A percentile compares a stretch with the other conserved stretches of the same genome.
These are phyloP conservation scores for Candida sanyiensis DNA, from an alignment of 805 yeast genomes.

Conservation along the genomic window DNA sequence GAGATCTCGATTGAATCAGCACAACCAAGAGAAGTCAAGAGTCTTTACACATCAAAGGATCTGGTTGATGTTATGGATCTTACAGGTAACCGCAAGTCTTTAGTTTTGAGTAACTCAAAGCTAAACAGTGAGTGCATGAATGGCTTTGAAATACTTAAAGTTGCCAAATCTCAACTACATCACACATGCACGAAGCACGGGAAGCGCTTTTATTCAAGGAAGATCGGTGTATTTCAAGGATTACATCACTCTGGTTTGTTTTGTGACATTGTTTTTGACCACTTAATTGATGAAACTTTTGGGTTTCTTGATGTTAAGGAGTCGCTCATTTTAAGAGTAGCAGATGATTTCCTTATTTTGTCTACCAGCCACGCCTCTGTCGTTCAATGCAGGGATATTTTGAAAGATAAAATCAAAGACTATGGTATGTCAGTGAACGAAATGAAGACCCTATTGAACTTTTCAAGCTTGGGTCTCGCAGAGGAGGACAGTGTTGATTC, in stretches of 20 bases:
- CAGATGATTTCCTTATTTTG: slow-evolving; percentile 81
- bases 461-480: slow-evolving; percentile 14
- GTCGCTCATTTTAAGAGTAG: slow-evolving; percentile 53
- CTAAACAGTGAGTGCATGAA: slow-evolving; percentile 26
- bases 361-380: slow-evolving; percentile 38
- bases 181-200: slow-evolving; percentile 40
- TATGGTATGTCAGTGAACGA: slow-evolving; percentile 27
- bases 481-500: slow-evolving; percentile 4
- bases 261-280: slow-evolving; percentile 69
- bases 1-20: slow-evolving; percentile 20
- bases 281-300: slow-evolving; percentile 38
- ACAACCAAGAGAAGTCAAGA: slow-evolving; percentile 30
- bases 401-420: slow-evolving; percentile 34
- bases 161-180: slow-evolving; percentile 49
- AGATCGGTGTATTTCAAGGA: slow-evolving; percentile 80
- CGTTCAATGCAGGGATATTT: slow-evolving; percentile 23
- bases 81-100: not conserved
- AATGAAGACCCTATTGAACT: slow-evolving; percentile 34
- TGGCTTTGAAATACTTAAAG: slow-evolving; percentile 38
- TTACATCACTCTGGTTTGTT: slow-evolving; percentile 67
- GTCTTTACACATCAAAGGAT: not conserved
- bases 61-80: not conserved
- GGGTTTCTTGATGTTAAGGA: slow-evolving; percentile 20
- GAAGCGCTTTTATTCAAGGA: slow-evolving; percentile 39
- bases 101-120: slow-evolving; percentile 1